A percentile compares a stretch with the other conserved stretches of the same genome.
phyloP scores from a whole-genome alignment of 2,329 filamentous ascomycete species.

The Xylariomycetidae sp. region DNA sequence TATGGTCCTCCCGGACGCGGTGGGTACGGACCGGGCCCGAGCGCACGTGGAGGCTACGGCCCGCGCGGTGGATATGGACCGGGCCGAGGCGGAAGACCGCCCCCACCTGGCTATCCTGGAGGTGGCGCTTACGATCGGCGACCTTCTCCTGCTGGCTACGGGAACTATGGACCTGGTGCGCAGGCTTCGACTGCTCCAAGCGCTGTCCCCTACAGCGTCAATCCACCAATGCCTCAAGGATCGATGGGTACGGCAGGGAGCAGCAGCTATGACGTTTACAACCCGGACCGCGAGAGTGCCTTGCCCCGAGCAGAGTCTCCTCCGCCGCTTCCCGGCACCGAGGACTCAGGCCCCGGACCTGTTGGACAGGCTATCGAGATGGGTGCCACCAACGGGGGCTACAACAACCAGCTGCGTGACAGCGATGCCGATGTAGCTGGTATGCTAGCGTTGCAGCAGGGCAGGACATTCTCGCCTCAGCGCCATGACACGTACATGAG shows the following conservation, averaged over 20 bases:
- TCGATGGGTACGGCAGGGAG: slow-evolving; percentile 24
- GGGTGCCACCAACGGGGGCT: slow-evolving; percentile 60
- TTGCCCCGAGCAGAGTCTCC: slow-evolving; percentile 59
- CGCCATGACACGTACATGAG: slow-evolving; percentile 50
- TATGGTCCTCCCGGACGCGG: slow-evolving; percentile 42
- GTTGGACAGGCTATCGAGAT: slow-evolving; percentile 71
- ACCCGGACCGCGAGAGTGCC: slow-evolving; percentile 33
- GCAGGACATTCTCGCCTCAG: slow-evolving; percentile 26
- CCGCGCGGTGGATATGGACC: slow-evolving; percentile 27
- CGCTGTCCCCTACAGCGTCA: slow-evolving; percentile 31
- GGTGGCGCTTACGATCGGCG: slow-evolving; percentile 29
- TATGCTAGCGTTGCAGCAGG: slow-evolving; percentile 67
- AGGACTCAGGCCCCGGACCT: slow-evolving; percentile 26
- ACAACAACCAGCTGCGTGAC: slow-evolving; percentile 45
- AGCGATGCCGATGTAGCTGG: slow-evolving; percentile 67
- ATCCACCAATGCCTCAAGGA: slow-evolving; percentile 31
- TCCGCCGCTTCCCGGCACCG: slow-evolving; percentile 49
- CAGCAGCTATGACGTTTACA: slow-evolving; percentile 37
- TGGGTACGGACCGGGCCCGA: slow-evolving; percentile 35
- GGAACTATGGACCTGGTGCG: slow-evolving; percentile 23
- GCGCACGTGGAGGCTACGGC: slow-evolving; percentile 30
- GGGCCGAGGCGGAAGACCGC: slow-evolving; percentile 32
- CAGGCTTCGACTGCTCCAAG: slow-evolving; percentile 33
- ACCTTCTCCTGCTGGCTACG: slow-evolving; percentile 21
- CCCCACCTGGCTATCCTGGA: slow-evolving; percentile 41